phyloP scores from a whole-genome alignment of 768 basidiomycete genomes.

The Agrocybe pediades region DNA sequence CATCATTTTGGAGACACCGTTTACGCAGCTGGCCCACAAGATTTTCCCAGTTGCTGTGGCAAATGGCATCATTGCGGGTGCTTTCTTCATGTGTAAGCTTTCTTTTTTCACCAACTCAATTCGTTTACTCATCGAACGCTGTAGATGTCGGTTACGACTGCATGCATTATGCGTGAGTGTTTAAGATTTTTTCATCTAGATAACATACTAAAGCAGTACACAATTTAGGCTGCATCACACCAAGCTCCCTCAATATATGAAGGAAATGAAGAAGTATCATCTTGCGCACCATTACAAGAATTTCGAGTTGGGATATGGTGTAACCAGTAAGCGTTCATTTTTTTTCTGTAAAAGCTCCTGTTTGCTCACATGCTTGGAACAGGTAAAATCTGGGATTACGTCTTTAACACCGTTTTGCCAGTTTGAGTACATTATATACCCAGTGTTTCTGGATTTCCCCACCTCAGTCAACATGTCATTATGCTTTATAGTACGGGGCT shows the following conservation, averaged over 20 bases:
- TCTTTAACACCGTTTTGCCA: conserved; percentile 82
- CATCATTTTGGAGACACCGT: conserved; percentile 72
- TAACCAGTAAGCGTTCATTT: conserved; percentile 67
- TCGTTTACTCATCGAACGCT: neutral
- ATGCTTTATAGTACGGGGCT: conserved; percentile 4
- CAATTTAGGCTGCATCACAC: conserved; percentile 76
- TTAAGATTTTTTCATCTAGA: neutral
- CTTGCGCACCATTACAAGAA: conserved; percentile 98
- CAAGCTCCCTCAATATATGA: conserved; percentile 80
- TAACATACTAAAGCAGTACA: conserved; percentile 8
- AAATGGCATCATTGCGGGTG: conserved; percentile 89
- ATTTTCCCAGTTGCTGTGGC: conserved; percentile 85
- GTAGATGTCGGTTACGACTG: conserved; percentile 82
- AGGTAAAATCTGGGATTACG: conserved; percentile 94
- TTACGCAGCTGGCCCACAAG: conserved; percentile 80
- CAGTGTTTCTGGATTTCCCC: neutral
- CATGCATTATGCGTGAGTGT: conserved; percentile 88
- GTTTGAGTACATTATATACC: conserved; percentile 40
- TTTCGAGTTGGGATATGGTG: conserved; percentile 96
- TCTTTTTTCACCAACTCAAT: neutral
- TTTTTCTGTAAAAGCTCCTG: neutral
- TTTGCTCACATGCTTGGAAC: neutral
- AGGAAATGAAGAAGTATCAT: conserved; percentile 96
- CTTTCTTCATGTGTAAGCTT: conserved; percentile 72
- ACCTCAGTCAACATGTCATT: conserved; percentile 1